These are phyloP conservation scores for Termitomyces sp. DNA, from an alignment of 768 basidiomycete species.

Conservation along the genomic window DNA sequence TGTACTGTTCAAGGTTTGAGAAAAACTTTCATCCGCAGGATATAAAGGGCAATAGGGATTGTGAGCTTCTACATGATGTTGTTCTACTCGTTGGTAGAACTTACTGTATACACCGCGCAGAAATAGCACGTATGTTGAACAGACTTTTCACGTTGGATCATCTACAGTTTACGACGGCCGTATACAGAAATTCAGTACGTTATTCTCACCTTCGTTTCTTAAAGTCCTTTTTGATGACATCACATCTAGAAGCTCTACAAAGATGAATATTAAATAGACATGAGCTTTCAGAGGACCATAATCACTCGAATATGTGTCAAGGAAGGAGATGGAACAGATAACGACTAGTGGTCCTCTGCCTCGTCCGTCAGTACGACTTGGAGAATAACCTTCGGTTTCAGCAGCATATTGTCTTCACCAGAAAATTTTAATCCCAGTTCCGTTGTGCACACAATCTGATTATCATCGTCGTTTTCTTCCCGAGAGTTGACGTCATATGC, in stretches of 20 bases:
- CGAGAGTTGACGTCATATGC: background rate
- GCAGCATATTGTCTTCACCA: background rate
- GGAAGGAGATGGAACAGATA: background rate
- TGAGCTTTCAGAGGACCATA: background rate
- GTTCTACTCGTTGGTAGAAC: too few species aligned
- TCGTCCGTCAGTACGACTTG: background rate
- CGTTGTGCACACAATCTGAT: background rate
- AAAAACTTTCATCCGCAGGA: too few species aligned
- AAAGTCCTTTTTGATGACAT: background rate
- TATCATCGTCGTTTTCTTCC: background rate
- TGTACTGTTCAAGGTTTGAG: too few species aligned
- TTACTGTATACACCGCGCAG: too few species aligned
- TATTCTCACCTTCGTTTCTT: background rate
- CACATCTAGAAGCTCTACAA: background rate
- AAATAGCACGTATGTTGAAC: too few species aligned
- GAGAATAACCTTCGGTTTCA: background rate
- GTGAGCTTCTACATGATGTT: too few species aligned
- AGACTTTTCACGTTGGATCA: too few species aligned
- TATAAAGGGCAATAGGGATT: too few species aligned
- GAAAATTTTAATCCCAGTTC: background rate
- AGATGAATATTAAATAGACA: background rate
- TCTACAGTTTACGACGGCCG: too few species aligned
- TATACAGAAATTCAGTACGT: too few species aligned
- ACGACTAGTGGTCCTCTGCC: background rate
- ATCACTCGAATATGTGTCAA: background rate